phyloP scores from a whole-genome alignment of 2,329 filamentous ascomycete genomes.

The Verticillium klebahnii region DNA sequence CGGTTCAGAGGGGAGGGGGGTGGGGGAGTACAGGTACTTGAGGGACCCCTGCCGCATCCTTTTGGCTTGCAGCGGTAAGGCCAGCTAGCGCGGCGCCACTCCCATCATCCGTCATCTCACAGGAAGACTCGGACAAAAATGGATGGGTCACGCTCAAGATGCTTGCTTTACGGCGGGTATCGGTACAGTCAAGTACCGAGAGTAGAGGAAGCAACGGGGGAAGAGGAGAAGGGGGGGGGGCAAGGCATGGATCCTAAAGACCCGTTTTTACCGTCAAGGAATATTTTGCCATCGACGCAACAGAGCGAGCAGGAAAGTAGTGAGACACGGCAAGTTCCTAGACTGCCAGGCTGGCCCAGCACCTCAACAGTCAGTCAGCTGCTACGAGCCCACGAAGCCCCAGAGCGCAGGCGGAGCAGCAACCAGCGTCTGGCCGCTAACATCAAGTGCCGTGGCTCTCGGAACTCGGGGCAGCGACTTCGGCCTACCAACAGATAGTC shows the following conservation, averaged over 20 bases:
- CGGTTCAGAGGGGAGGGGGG: not conserved
- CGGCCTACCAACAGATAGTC: not conserved
- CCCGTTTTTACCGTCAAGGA: not conserved
- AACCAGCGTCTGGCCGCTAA: too few species aligned
- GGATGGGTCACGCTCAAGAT: not conserved
- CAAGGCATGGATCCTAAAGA: not conserved
- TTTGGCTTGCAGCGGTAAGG: constrained; percentile 11
- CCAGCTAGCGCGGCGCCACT: constrained; percentile 12
- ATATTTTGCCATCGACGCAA: not conserved
- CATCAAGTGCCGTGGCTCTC: not conserved
- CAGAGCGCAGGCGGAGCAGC: too few species aligned
- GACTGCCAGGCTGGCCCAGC: not conserved
- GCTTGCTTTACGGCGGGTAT: constrained; percentile 1
- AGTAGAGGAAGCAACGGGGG: not conserved
- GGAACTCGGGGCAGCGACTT: not conserved
- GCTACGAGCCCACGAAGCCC: too few species aligned
- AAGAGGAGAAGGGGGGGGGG: not conserved
- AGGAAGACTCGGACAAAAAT: not conserved
- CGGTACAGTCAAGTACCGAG: constrained; percentile 14
- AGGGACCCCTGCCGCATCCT: not conserved
- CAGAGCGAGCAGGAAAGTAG: not conserved
- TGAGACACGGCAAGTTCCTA: not conserved
- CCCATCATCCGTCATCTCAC: constrained; percentile 15
- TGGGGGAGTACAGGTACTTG: not conserved
- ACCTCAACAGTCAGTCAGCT: too few species aligned